phyloP scores from a whole-genome alignment of 73 alveolate genomes.

The Uronychia binucleata region DNA sequence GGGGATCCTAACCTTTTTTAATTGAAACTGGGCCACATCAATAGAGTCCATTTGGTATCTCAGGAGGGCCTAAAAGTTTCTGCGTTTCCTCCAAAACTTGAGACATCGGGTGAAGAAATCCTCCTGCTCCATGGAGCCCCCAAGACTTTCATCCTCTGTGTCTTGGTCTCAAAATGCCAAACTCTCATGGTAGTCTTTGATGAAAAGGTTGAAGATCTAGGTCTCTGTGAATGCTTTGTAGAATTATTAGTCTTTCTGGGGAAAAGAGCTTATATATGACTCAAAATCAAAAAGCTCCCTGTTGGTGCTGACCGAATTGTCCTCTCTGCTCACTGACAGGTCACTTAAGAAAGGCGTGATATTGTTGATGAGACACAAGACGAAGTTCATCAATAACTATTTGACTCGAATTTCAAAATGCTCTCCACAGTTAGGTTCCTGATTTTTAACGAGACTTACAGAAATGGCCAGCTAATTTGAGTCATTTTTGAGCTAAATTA shows the following conservation, averaged over 20 bases:
- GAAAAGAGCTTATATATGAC: background rate
- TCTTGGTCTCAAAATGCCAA: too few species aligned
- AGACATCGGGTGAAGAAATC: too few species aligned
- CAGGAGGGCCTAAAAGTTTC: too few species aligned
- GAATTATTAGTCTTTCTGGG: background rate
- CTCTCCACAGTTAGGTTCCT: background rate
- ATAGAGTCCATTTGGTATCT: too few species aligned
- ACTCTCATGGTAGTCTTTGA: too few species aligned
- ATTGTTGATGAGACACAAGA: background rate
- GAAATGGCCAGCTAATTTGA: background rate
- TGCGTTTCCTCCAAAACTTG: too few species aligned
- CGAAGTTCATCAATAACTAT: background rate
- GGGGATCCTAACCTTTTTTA: too few species aligned
- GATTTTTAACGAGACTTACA: background rate
- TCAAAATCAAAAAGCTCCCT: background rate
- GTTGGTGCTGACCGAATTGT: background rate
- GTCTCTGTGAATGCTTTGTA: background rate
- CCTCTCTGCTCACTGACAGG: background rate
- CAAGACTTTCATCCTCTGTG: too few species aligned
- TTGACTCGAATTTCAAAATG: background rate
- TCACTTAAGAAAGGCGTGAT: background rate
- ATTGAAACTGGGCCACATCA: too few species aligned
- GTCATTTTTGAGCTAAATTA: background rate
- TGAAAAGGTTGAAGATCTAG: background rate
- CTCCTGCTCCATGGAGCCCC: too few species aligned